Evolutionary conservation across 495 filamentous ascomycete species (phyloP), one percentile per base, ranked within the genome.

Genomic region (Filosporella fistucella): DNA sequence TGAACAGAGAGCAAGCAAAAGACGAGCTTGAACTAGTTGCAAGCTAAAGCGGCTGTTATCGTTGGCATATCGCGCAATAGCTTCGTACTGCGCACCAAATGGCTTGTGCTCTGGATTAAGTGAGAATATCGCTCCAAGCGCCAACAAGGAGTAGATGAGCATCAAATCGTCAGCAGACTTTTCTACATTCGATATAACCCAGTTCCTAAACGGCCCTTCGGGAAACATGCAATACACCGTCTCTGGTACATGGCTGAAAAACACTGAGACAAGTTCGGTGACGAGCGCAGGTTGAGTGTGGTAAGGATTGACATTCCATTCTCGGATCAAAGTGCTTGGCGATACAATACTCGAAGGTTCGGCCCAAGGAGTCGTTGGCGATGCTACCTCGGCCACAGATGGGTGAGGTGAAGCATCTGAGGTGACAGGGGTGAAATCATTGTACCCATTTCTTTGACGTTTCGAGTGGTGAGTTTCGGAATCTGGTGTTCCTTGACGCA

Each of bases 161-260:
- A 87, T 89, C 55, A 74, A 74, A 63, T 87, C 84, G 60, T 80
- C 78, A 52, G 69, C 67, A 34, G 70, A 75, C 59, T 84, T 85
- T 48, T 71, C 65, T 49, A 68, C 70, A 33, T 63, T 69, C 59
- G 67, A 24, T 1, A 54, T 33, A 45, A 68, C 49, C 64, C 62
- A 63, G 23, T 56, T 20, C 28, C 50, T 57, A 51, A 67, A 67
- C 13, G 55, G 56, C 34, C 54, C 50, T 52, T 70, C 69, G 17
- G 83, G 80, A 53, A 85, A 78, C 54, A 84, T 70, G 51, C 67
- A 70, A 56, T 77, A 78, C 44, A 72, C 58, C 6, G 68, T 67
- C 40, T 70, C 68, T 40, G 81, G 78, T 20, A 77, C 58, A 43
- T 74, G 68, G 20, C 60, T 66, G 47, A 82, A 79, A 58, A 76